Conservation (phyloP, 2,329 filamentous ascomycete species). For the Lizonia empirigonia region DNA sequence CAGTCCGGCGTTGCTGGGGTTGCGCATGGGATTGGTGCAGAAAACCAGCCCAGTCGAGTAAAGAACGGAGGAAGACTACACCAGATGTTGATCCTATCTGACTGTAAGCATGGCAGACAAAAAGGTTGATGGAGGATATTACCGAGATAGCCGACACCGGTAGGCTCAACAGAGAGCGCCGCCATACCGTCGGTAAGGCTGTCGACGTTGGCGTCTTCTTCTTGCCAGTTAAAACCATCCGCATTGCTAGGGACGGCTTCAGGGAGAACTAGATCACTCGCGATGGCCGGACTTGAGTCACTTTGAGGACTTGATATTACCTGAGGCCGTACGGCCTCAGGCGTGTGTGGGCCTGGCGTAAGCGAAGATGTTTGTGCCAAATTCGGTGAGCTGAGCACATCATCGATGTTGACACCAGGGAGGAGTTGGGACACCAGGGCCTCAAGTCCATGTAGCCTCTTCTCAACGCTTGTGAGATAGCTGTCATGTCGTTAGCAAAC, state of each 20-base stretch:
- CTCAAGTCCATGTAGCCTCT: constrained; percentile 27
- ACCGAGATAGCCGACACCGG: constrained; percentile 35
- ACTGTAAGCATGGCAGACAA: constrained; percentile 1
- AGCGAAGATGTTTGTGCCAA: constrained; percentile 14
- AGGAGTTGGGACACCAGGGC: constrained; percentile 26
- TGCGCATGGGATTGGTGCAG: constrained; percentile 29
- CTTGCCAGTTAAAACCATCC: constrained; percentile 36
- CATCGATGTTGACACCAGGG: constrained; percentile 30
- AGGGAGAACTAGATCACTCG: constrained; percentile 27
- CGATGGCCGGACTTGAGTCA: constrained; percentile 11
- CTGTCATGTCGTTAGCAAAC: constrained; percentile 3
- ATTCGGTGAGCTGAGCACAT: constrained; percentile 24
- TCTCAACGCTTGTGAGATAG: constrained; percentile 32
- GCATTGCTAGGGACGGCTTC: constrained; percentile 33
- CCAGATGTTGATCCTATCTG: constrained; percentile 30
- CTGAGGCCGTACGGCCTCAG: constrained; percentile 12
- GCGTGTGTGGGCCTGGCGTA: constrained; percentile 8
- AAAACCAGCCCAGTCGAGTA: constrained; percentile 36
- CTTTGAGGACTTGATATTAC: constrained; percentile 20
- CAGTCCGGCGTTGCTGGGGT: constrained; percentile 9
- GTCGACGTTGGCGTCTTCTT: constrained; percentile 27
- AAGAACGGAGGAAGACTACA: constrained; percentile 32
- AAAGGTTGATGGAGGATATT: background rate
- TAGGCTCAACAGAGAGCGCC: constrained; percentile 34
- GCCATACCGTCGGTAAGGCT: constrained; percentile 36